Conservation (phyloP, 768 basidiomycete species). For the Trametes sanguinea region DNA sequence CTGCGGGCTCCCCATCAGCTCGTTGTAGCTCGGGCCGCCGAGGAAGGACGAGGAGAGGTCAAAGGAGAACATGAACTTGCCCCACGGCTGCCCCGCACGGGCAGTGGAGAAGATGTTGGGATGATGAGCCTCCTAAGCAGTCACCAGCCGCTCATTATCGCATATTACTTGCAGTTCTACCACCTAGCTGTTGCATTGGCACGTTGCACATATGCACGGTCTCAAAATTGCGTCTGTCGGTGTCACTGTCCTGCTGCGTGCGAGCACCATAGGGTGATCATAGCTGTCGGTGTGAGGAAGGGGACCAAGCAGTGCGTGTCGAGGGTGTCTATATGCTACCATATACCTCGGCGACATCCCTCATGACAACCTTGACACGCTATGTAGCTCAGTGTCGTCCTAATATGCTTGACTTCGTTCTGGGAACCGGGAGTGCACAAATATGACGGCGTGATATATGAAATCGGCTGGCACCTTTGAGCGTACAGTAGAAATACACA, state of each 20-base stretch:
- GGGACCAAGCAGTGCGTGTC: too few species aligned
- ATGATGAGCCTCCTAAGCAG: too few species aligned
- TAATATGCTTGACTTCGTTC: background rate
- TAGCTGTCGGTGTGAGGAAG: too few species aligned
- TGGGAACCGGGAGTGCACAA: too few species aligned
- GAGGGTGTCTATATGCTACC: too few species aligned
- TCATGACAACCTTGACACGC: background rate
- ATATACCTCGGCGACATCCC: too few species aligned
- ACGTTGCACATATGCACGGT: background rate
- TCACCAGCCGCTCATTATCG: background rate
- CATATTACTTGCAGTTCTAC: background rate
- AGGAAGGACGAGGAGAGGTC: constrained; percentile 41
- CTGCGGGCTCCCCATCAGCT: constrained; percentile 29
- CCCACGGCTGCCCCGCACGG: constrained; percentile 65
- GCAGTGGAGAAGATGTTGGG: constrained; percentile 57
- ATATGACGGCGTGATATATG: too few species aligned
- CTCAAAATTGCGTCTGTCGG: too few species aligned
- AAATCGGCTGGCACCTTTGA: too few species aligned
- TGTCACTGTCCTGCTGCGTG: background rate
- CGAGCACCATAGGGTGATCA: too few species aligned
- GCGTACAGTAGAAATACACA: constrained; percentile 11
- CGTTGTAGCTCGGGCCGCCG: constrained; percentile 50
- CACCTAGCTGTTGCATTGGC: background rate
- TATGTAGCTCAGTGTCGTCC: background rate
- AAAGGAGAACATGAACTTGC: constrained; percentile 61